Base-by-base conservation (phyloP, 306 rosid genomes). In the Malus sieversii region DNA sequence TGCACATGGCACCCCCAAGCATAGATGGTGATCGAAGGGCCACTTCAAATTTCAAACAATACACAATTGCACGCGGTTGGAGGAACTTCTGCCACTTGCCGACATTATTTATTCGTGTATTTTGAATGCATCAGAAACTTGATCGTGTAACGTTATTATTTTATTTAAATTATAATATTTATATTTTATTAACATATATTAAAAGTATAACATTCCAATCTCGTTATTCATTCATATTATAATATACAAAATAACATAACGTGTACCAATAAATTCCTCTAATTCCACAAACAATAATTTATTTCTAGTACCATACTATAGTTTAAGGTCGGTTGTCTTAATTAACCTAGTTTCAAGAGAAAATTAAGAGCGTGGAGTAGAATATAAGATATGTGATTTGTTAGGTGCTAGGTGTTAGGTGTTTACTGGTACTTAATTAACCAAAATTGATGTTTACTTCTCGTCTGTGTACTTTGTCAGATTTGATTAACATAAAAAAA, bases 401-500 rank as follows among this genome's bases (percentile, higher is more conserved):
- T n/a, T 71, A 6, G 81, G 11, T 78, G 46, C 5, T 16, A 14
- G 4, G 27, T 27, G 27, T 27, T 27, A 27, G 27, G 14, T 48
- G 14, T 14, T 46, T 14, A 46, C 15, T 46, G 16, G 15, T 13
- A 13, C 53, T 6, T 40, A 9, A 10, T 8, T 65, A 33, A 64
- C 82, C 77, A 19, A 78, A 72, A 18, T 40, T 19, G 8, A 45
- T 78, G 73, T 65, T 65, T 60, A 64, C 73, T 64, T 72, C 33
- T 71, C 68, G 52, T 29, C 67, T 29, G 73, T 55, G 55, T 16
- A 40, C 27, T 25, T 40, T 45, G 68, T 52, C 64, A 15, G 4
- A 4, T 18, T 48, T 48, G 18, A 48, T 16, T 15, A 51, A 51
- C 3, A 51, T 16, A 51, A 51, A 48, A 48, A 18, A 18, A 51